Evolutionary conservation across 768 basidiomycete genomes (phyloP), one percentile per base, ranked within the genome.

Genomic region (Coprinopsis strossmayeri): DNA sequence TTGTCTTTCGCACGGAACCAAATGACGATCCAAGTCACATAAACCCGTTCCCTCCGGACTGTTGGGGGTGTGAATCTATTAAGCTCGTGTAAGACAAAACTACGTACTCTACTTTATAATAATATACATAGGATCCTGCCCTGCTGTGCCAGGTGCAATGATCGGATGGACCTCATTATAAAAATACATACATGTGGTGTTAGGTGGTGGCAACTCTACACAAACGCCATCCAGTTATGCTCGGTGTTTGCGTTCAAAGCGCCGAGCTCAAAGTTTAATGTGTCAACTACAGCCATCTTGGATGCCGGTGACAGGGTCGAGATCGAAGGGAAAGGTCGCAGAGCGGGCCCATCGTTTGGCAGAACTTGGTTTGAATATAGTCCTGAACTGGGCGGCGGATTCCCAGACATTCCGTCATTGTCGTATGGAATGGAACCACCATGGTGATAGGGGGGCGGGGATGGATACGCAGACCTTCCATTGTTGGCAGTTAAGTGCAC

Each of bases 181-280:
- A n/a, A n/a, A n/a, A 20, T 34, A 38, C 30, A 38, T 37, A 43
- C 34, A 53, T 39, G 32, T 18, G 15, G 18, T 50, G 51, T 32
- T 37, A 43, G 4, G 34, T 44, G 17, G 20, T 17, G n/a, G 25
- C 23, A 41, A 15, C 15, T n/a, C 53, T 63, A 76, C 53, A 76
- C 76, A 60, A 74, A 76, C 12, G 68, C 67, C 74, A 76, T 73
- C 68, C 69, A 74, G 41, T 61, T 66, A 47, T 69, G 72, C 30
- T 73, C 72, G 18, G 53, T 65, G 38, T 57, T 67, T 37, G 69
- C 64, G 46, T 69, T 68, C 50, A 77, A 55, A 5, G 73, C 72
- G 0, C 74, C 74, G 28, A 75, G 59, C 53, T 78, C 76, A 52
- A 78, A 72, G 54, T 73, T 73, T 18, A 73, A 57, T 17, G 71